These are phyloP conservation scores for Ascomycota sp. DNA, from an alignment of 2,329 filamentous ascomycete genomes.

Conservation along the genomic window DNA sequence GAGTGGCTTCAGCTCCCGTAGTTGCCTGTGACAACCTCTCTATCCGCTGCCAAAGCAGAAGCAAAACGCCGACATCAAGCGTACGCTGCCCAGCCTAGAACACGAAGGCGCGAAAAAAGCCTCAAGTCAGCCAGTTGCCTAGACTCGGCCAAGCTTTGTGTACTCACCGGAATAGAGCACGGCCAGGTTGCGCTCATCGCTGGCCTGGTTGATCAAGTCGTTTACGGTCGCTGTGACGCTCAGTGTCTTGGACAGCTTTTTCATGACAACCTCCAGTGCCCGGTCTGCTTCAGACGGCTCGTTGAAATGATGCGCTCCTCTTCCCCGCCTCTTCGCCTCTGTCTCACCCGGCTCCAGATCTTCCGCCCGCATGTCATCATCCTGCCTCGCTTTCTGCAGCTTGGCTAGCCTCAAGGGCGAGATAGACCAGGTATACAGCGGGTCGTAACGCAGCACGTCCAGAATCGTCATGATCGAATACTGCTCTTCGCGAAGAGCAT, in stretches of 20 bases:
- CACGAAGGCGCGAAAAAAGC: background rate
- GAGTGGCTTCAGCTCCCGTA: no score
- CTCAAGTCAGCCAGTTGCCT: background rate
- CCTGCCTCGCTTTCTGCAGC: constrained; percentile 37
- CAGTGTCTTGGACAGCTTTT: constrained; percentile 83
- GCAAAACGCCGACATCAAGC: constrained; percentile 8
- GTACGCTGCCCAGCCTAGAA: constrained; percentile 23
- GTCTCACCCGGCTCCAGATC: constrained; percentile 16
- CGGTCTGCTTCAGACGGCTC: constrained; percentile 61
- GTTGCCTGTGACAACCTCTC: no score
- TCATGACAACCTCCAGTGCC: constrained; percentile 76
- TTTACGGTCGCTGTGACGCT: constrained; percentile 92
- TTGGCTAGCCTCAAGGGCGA: constrained; percentile 45
- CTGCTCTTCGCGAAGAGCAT: constrained; percentile 80
- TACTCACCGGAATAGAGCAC: constrained; percentile 62
- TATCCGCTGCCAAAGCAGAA: no score
- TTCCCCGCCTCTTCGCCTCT: constrained; percentile 17
- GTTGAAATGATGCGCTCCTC: constrained; percentile 19
- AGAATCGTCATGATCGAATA: constrained; percentile 98
- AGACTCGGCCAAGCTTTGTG: background rate
- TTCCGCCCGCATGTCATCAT: constrained; percentile 17
- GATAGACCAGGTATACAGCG: constrained; percentile 85
- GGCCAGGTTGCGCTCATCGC: constrained; percentile 77
- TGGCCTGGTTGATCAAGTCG: constrained; percentile 87
- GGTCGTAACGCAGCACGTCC: constrained; percentile 94